A percentile compares a stretch with the other conserved stretches of the same genome.
Evolutionary conservation across 257 asterid genomes (phyloP).

Genomic region (Solanum sejunctum): DNA sequence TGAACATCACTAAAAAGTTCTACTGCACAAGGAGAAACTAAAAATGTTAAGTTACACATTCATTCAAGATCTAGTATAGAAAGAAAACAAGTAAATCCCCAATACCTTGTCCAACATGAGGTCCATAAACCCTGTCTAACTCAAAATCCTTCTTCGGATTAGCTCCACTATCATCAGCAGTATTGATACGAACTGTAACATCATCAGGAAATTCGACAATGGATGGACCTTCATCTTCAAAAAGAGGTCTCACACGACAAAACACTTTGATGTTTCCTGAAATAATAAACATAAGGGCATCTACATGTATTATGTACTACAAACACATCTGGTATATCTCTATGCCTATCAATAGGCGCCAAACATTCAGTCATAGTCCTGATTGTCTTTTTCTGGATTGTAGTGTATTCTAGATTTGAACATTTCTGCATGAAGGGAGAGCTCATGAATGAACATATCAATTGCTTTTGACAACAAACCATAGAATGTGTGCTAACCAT

Average conservation of each 20-base stretch:
- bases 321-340: neutral
- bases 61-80: slow-evolving; percentile 7
- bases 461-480: too few relatives aligned
- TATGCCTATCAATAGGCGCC: neutral
- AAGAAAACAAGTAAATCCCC: neutral
- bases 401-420: neutral
- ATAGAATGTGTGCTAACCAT: too few relatives aligned
- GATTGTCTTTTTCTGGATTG: neutral
- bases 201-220: slow-evolving; percentile 89
- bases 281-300: slow-evolving; percentile 16
- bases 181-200: slow-evolving; percentile 55
- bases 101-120: slow-evolving; percentile 95
- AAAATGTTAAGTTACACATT: slow-evolving; percentile 14
- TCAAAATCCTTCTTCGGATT: slow-evolving; percentile 96
- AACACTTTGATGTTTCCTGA: slow-evolving; percentile 89
- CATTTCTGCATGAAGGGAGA: neutral
- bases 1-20: slow-evolving; percentile 86
- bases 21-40: slow-evolving; percentile 44
- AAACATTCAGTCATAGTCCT: neutral
- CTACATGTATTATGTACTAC: neutral
- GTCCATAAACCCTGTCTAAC: slow-evolving; percentile 96
- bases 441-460: too few relatives aligned
- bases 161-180: slow-evolving; percentile 60
- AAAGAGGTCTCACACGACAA: slow-evolving; percentile 91
- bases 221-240: slow-evolving; percentile 86